A percentile compares a stretch with the other conserved stretches of the same genome.
These are phyloP conservation scores for Fraxinus sp. DNA, from an alignment of 305 asterid species.

Conservation along the genomic window DNA sequence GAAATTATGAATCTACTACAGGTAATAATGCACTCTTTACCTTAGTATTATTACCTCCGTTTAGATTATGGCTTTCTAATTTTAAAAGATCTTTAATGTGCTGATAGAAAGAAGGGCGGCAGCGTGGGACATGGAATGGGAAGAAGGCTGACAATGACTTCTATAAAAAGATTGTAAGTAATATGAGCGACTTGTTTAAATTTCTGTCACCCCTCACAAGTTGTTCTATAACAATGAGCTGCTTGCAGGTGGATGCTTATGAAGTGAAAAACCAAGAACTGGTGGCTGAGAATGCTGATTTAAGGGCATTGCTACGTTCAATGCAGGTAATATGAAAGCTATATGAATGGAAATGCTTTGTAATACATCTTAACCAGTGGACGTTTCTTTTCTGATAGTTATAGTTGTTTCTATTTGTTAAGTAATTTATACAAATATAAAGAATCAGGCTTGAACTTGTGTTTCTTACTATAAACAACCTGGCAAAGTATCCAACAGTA, in stretches of 20 bases:
- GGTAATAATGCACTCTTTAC: conserved; percentile 37
- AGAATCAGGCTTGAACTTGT: neutral
- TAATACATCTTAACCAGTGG: neutral
- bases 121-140: conserved; percentile 95
- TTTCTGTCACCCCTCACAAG: neutral
- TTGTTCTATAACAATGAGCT: conserved; percentile 23
- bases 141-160: conserved; percentile 91
- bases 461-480: neutral
- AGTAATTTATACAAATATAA: neutral
- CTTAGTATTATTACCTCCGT: conserved; percentile 10
- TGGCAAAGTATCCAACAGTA: neutral
- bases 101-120: conserved; percentile 93
- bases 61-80: conserved; percentile 2
- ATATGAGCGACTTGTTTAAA: conserved; percentile 26
- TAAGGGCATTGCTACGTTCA: conserved; percentile 85
- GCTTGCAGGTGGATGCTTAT: conserved; percentile 82
- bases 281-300: conserved; percentile 84
- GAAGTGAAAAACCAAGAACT: conserved; percentile 93
- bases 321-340: conserved; percentile 64
- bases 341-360: neutral
- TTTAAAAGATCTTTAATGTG: conserved; percentile 24
- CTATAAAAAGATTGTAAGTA: conserved; percentile 81
- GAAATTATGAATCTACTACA: conserved; percentile 94
- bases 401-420: neutral
- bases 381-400: neutral